Evolutionary conservation across 192 early-diverging fungal genomes (phyloP).

Genomic region (Nowakowskiella sp.): DNA sequence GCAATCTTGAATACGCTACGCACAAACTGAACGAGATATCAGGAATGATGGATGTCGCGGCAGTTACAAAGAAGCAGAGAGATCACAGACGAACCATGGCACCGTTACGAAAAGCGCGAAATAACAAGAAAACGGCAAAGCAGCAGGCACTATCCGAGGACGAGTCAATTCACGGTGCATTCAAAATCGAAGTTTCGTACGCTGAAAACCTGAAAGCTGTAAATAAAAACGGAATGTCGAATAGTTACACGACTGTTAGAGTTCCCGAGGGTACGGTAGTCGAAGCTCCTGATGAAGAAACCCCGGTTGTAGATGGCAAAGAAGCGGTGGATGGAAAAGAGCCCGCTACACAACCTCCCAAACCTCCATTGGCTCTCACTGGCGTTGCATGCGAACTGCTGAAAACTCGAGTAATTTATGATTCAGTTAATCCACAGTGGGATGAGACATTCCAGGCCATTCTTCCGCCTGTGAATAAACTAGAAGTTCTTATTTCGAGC

Average conservation of each 20-base stretch:
- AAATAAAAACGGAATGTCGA: slow-evolving; percentile 44
- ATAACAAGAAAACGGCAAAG: slow-evolving; percentile 10
- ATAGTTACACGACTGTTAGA: slow-evolving; percentile 41
- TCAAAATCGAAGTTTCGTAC: slow-evolving; percentile 40
- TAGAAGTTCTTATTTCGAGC: slow-evolving; percentile 38
- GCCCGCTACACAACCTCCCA: slow-evolving; percentile 1
- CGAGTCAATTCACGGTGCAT: slow-evolving; percentile 29
- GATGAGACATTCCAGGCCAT: slow-evolving; percentile 46
- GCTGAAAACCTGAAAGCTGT: slow-evolving; percentile 49
- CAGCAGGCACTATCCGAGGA: slow-evolving; percentile 7
- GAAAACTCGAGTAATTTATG: slow-evolving; percentile 35
- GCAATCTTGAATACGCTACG: slow-evolving; percentile 48
- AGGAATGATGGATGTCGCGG: slow-evolving; percentile 40
- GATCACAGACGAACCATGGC: slow-evolving; percentile 37
- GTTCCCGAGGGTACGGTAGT: slow-evolving; percentile 47
- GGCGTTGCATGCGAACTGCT: slow-evolving; percentile 36
- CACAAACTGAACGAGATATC: slow-evolving; percentile 46
- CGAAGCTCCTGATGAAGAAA: slow-evolving; percentile 29
- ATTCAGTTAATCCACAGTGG: slow-evolving; percentile 47
- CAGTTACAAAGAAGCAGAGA: slow-evolving; percentile 26
- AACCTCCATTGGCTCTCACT: slow-evolving; percentile 23
- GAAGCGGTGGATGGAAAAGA: not conserved
- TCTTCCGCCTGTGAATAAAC: slow-evolving; percentile 36
- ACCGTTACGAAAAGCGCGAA: slow-evolving; percentile 16
- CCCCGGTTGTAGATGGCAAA: slow-evolving; percentile 11